Evolutionary conservation across 2,329 filamentous ascomycete species (phyloP).

Genomic region (Leptodontidium sp.): DNA sequence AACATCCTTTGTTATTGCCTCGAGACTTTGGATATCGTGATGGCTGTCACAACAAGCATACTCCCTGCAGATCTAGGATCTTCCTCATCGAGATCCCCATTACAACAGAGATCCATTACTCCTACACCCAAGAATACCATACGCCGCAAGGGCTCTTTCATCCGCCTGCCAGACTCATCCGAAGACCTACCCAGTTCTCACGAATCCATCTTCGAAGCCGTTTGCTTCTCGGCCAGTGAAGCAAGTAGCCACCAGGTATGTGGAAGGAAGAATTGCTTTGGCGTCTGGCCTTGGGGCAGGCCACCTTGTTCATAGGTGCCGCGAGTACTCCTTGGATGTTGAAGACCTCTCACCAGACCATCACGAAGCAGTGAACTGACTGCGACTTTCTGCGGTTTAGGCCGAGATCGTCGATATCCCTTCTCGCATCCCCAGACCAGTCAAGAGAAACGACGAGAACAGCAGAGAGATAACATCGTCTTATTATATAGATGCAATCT

Average conservation of each 20-base stretch:
- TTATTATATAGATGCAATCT: slow-evolving; percentile 24
- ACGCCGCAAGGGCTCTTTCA: slow-evolving; percentile 46
- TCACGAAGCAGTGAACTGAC: neutral
- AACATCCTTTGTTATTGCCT: slow-evolving; percentile 24
- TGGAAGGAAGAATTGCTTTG: neutral
- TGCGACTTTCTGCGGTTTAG: neutral
- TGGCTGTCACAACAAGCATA: slow-evolving; percentile 34
- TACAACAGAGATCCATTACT: slow-evolving; percentile 32
- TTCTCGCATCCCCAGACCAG: slow-evolving; percentile 19
- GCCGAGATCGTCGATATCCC: slow-evolving; percentile 32
- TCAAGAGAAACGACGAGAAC: slow-evolving; percentile 35
- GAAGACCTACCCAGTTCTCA: slow-evolving; percentile 49
- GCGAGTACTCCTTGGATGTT: neutral
- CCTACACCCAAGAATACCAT: slow-evolving; percentile 39
- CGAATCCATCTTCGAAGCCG: slow-evolving; percentile 50
- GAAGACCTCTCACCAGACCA: too few species aligned
- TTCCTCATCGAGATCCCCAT: slow-evolving; percentile 32
- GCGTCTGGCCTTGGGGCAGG: too few species aligned
- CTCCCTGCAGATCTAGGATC: slow-evolving; percentile 22
- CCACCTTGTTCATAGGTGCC: neutral
- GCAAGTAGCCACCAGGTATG: slow-evolving; percentile 35
- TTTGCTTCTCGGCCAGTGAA: slow-evolving; percentile 47
- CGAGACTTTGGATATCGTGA: slow-evolving; percentile 36
- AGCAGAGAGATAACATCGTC: slow-evolving; percentile 6
- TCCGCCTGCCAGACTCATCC: slow-evolving; percentile 47